A percentile compares a stretch with the other conserved stretches of the same genome.
These are phyloP conservation scores for Hemerocallis citrina DNA, from an alignment of 106 monocot genomes.

Conservation along the genomic window DNA sequence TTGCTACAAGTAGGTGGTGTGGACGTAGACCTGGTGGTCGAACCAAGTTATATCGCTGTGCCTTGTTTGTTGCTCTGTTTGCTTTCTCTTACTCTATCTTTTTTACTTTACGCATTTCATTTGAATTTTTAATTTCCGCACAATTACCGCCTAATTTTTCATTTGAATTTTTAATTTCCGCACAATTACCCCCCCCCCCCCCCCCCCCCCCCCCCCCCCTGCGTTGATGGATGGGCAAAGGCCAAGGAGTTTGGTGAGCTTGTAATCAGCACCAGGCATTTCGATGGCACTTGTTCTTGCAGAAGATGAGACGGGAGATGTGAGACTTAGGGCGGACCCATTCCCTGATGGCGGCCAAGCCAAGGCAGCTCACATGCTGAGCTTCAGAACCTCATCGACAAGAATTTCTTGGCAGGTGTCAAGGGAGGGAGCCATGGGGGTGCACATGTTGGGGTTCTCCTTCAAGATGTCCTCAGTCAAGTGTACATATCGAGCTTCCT, in stretches of 20 bases:
- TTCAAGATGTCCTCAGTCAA: constrained; percentile 2
- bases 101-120: no score
- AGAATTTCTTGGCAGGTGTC: constrained; percentile 4
- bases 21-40: no score
- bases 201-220: no score
- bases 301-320: constrained; percentile 67
- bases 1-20: no score
- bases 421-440: constrained; percentile 7
- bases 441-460: constrained; percentile 37
- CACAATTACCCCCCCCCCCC: no score
- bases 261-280: constrained; percentile 85
- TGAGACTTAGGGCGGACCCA: constrained; percentile 69
- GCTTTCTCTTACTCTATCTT: no score
- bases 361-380: constrained; percentile 47
- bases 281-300: constrained; percentile 66
- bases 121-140: no score
- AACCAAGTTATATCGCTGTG: no score
- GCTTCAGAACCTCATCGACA: constrained; percentile 29
- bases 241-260: constrained; percentile 63
- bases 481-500: neutral
- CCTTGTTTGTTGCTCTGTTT: no score
- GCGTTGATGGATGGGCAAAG: constrained; percentile 54
- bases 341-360: constrained; percentile 56
- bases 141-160: no score
- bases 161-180: no score